A percentile compares a stretch with the other conserved stretches of the same genome.
Evolutionary conservation across 2,329 filamentous ascomycete genomes (phyloP).

Genomic region (Fusarium virguliforme): DNA sequence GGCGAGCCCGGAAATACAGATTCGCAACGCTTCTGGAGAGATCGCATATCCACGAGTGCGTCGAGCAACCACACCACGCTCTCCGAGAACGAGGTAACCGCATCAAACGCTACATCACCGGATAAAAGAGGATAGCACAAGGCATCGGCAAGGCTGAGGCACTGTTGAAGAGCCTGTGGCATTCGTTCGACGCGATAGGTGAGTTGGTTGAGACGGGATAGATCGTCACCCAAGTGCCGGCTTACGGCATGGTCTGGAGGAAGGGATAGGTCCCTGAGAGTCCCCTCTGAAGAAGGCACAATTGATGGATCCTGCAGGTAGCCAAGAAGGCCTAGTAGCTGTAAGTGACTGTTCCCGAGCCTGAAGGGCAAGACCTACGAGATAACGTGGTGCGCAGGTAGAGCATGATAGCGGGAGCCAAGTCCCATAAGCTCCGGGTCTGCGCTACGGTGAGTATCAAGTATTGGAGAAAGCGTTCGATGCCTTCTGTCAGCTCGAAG

Average conservation of each 20-base stretch:
- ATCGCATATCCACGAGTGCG: slow-evolving; percentile 61
- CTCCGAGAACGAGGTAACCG: slow-evolving; percentile 57
- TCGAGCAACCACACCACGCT: slow-evolving; percentile 68
- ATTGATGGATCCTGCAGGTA: slow-evolving; percentile 55
- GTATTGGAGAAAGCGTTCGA: slow-evolving; percentile 69
- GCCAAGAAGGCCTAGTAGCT: slow-evolving; percentile 53
- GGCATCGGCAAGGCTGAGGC: slow-evolving; percentile 61
- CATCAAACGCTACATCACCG: slow-evolving; percentile 54
- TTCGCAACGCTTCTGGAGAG: slow-evolving; percentile 59
- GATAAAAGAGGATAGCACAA: slow-evolving; percentile 60
- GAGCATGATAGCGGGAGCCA: slow-evolving; percentile 60
- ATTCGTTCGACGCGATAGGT: slow-evolving; percentile 60
- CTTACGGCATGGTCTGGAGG: slow-evolving; percentile 60
- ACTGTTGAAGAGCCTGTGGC: slow-evolving; percentile 65
- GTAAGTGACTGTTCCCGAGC: slow-evolving; percentile 10
- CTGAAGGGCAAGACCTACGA: slow-evolving; percentile 56
- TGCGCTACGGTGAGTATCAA: slow-evolving; percentile 64
- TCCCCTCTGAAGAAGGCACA: slow-evolving; percentile 50
- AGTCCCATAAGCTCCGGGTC: slow-evolving; percentile 65
- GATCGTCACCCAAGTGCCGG: slow-evolving; percentile 54
- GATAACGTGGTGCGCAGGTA: slow-evolving; percentile 67
- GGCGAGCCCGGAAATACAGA: slow-evolving; percentile 52
- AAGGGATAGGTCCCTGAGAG: slow-evolving; percentile 53
- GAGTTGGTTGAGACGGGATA: slow-evolving; percentile 47
- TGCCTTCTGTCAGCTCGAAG: slow-evolving; percentile 63